Percentiles rank a stretch among this genome's conserved stretches.
These are phyloP conservation scores for Malus orientalis DNA, from an alignment of 306 rosid genomes.

Conservation along the genomic window DNA sequence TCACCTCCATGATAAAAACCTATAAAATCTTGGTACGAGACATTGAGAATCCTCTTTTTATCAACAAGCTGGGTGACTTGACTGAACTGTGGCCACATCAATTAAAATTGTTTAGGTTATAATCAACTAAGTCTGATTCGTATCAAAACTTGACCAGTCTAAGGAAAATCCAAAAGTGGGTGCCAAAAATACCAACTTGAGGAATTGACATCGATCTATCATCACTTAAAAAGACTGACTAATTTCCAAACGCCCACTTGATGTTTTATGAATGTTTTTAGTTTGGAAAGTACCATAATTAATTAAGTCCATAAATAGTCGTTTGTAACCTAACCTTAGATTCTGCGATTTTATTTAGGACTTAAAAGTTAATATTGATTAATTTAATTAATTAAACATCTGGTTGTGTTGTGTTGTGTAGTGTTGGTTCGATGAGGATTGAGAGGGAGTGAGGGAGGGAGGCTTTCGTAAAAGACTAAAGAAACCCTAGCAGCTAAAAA, in stretches of 20 bases:
- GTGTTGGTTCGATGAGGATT: not conserved
- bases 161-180: not conserved
- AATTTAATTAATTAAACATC: not conserved
- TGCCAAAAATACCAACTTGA: not conserved
- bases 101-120: not conserved
- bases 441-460: not conserved
- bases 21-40: not conserved
- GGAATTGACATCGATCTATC: not conserved
- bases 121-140: not conserved
- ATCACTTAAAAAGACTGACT: not conserved
- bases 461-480: not conserved
- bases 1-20: not conserved
- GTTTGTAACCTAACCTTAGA: constrained; percentile 31
- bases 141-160: not conserved
- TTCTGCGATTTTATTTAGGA: constrained; percentile 14
- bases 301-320: not conserved
- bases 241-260: constrained; percentile 1
- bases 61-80: not conserved
- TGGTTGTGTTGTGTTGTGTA: not conserved
- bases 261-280: constrained; percentile 10
- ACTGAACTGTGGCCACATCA: not conserved
- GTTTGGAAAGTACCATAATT: not conserved
- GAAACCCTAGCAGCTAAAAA: not conserved
- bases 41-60: not conserved
- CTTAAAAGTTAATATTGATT: not conserved